Evolutionary conservation across 2,329 filamentous ascomycete genomes (phyloP).

Genomic region (Alternaria gaisen): DNA sequence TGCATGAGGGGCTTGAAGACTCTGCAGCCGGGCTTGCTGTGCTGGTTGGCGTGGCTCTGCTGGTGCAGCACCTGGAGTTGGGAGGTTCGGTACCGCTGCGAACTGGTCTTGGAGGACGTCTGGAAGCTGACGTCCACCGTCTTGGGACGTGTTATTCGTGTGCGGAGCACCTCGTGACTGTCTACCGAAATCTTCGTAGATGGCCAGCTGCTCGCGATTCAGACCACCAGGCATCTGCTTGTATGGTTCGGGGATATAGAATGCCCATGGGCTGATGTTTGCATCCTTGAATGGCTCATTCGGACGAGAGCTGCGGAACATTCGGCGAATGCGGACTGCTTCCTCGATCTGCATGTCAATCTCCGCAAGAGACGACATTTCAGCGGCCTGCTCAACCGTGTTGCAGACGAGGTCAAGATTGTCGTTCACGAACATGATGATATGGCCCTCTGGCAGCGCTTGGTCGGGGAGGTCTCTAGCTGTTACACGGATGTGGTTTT

Average conservation of each 20-base stretch:
- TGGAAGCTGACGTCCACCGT: conserved; percentile 67
- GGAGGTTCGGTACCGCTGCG: conserved; percentile 66
- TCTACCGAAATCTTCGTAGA: conserved; percentile 95
- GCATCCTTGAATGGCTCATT: conserved; percentile 86
- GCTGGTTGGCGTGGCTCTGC: conserved; percentile 66
- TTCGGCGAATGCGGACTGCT: conserved; percentile 79
- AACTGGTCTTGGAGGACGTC: conserved; percentile 71
- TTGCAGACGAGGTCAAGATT: conserved; percentile 93
- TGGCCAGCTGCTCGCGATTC: conserved; percentile 90
- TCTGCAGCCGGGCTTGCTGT: conserved; percentile 57
- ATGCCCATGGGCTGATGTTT: conserved; percentile 86
- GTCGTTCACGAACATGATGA: conserved; percentile 98
- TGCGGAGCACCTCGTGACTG: conserved; percentile 75
- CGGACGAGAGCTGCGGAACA: conserved; percentile 76
- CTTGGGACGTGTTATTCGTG: conserved; percentile 65
- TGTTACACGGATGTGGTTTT: conserved; percentile 93
- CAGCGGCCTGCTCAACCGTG: conserved; percentile 94
- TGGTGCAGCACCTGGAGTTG: conserved; percentile 69
- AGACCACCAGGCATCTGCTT: conserved; percentile 83
- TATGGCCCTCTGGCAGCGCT: conserved; percentile 89
- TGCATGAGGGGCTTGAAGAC: conserved; percentile 44
- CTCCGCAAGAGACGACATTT: conserved; percentile 90
- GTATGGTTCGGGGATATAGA: conserved; percentile 93
- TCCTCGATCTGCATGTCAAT: conserved; percentile 92
- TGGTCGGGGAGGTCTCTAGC: conserved; percentile 71